Evolutionary conservation across 1,139 yeast genomes (phyloP).

Genomic region (Scheffersomyces cryptocercus): DNA sequence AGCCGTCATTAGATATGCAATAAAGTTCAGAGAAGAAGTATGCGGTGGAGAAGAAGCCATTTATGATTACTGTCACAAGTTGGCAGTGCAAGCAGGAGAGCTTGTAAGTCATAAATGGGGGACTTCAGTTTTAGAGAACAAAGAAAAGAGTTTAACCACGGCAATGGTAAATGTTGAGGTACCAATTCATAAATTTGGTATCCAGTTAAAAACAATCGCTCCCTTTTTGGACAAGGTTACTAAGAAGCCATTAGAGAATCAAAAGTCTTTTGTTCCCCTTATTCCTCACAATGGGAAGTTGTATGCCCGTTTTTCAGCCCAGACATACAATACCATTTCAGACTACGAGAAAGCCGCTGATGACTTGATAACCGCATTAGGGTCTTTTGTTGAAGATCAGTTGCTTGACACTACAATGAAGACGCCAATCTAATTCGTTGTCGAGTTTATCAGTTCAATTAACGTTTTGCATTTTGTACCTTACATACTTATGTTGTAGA

Average conservation of each 20-base stretch:
- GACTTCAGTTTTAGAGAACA: slow-evolving; percentile 31
- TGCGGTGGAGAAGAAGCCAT: slow-evolving; percentile 68
- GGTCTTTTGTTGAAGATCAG: too few relatives aligned
- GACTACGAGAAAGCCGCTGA: slow-evolving; percentile 53
- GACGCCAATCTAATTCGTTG: too few relatives aligned
- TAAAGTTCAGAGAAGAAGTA: slow-evolving; percentile 49
- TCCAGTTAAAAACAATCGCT: slow-evolving; percentile 8
- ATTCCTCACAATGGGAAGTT: slow-evolving; percentile 40
- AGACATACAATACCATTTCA: slow-evolving; percentile 54
- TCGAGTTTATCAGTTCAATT: too few relatives aligned
- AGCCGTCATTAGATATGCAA: slow-evolving; percentile 37
- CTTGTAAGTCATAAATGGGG: slow-evolving; percentile 40
- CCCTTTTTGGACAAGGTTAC: slow-evolving; percentile 6
- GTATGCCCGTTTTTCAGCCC: slow-evolving; percentile 59
- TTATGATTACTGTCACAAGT: slow-evolving; percentile 42
- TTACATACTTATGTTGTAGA: too few relatives aligned
- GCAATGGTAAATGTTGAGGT: slow-evolving; percentile 51
- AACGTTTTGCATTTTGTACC: too few relatives aligned
- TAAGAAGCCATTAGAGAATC: slow-evolving; percentile 7
- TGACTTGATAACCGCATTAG: slow-evolving; percentile 16
- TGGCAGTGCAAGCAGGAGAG: slow-evolving; percentile 47
- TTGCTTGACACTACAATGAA: too few relatives aligned
- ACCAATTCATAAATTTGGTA: slow-evolving; percentile 25
- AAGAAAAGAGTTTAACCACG: slow-evolving; percentile 31
- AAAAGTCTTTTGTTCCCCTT: slow-evolving; percentile 35